Evolutionary conservation across 768 basidiomycete genomes (phyloP), one percentile per base, ranked within the genome.

Genomic region (Saitozyma sp.): DNA sequence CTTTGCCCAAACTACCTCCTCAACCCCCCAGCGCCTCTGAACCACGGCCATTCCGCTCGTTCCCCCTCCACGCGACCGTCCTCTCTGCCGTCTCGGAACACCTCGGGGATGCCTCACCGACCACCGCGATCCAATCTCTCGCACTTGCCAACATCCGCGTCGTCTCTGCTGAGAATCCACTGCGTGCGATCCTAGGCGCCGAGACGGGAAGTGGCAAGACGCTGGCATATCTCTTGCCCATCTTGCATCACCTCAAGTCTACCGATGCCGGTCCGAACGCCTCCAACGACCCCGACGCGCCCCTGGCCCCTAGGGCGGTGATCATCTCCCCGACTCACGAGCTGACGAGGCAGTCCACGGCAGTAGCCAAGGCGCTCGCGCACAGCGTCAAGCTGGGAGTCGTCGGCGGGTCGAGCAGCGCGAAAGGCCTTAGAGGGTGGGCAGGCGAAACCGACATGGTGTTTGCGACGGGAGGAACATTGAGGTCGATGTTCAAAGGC

Each of bases 141-240:
- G 54, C 63, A n/a, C 62, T 68, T 9, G 45, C 48, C 19, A 53
- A 64, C 39, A 17, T 62, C 45, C 46, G 48, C 62, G 7, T 48
- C 61, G 0, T 55, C 59, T 40, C 42, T 38, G 80, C 81, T 51
- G 82, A 86, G 53, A 41, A 40, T 56, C 46, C 39, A 13, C 42
- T 46, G 10, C 45, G 59, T 52, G 57, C 84, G 66, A 84, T 95
- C 7, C 83, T 95, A 1, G 92, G 91, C 0, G 88, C 89, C 0
- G 92, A 94, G 78, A 95, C 91, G 0, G 92, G 93, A 14, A 92
- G 91, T 0, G 92, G 92, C 0, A 95, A 95, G 81, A 92, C 89
- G 2, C 85, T 94, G 38, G 92, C 93, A 0, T 95, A 93, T 77
- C 84, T 94, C 49, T 83, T 94, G 6, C 92, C 92, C 0, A 78